A percentile compares a stretch with the other conserved stretches of the same genome.
phyloP scores from a whole-genome alignment of 495 filamentous ascomycete species.

The Cenococcum geophilum region DNA sequence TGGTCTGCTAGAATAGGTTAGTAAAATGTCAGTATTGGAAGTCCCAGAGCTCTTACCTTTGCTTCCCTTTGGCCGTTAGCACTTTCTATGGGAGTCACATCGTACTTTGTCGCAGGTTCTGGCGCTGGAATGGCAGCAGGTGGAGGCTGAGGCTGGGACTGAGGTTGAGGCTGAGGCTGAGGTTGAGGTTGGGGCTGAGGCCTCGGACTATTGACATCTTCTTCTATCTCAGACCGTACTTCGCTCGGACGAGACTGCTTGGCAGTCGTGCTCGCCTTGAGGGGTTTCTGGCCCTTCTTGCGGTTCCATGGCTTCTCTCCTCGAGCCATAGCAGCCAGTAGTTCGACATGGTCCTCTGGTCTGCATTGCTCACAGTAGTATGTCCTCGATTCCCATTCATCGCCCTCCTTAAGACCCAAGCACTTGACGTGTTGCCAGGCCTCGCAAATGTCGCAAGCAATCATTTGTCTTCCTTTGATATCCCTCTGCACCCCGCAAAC shows the following conservation, averaged over 20 bases:
- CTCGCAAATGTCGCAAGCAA: slow-evolving; percentile 82
- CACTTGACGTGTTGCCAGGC: slow-evolving; percentile 98
- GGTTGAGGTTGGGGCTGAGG: slow-evolving; percentile 1
- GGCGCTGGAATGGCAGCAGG: neutral
- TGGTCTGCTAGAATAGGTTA: slow-evolving; percentile 10
- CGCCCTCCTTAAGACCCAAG: slow-evolving; percentile 74
- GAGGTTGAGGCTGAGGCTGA: too few species aligned
- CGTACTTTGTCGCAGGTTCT: neutral
- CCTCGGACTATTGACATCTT: neutral
- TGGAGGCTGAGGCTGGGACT: neutral
- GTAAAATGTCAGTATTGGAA: neutral
- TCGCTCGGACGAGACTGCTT: slow-evolving; percentile 33
- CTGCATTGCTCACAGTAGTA: slow-evolving; percentile 90
- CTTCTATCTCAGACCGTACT: slow-evolving; percentile 8
- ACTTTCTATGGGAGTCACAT: neutral
- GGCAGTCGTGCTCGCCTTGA: slow-evolving; percentile 48
- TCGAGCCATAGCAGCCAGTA: slow-evolving; percentile 63
- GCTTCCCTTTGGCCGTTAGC: slow-evolving; percentile 15
- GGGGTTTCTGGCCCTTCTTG: slow-evolving; percentile 31
- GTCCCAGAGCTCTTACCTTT: slow-evolving; percentile 1
- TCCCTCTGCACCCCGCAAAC: slow-evolving; percentile 85
- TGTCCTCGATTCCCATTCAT: slow-evolving; percentile 63
- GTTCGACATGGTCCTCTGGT: slow-evolving; percentile 70
- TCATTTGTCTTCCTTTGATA: slow-evolving; percentile 75
- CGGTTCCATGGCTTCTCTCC: slow-evolving; percentile 54